Conservation (phyloP, 345 rosid genomes). For the Citrus cavaleriei region DNA sequence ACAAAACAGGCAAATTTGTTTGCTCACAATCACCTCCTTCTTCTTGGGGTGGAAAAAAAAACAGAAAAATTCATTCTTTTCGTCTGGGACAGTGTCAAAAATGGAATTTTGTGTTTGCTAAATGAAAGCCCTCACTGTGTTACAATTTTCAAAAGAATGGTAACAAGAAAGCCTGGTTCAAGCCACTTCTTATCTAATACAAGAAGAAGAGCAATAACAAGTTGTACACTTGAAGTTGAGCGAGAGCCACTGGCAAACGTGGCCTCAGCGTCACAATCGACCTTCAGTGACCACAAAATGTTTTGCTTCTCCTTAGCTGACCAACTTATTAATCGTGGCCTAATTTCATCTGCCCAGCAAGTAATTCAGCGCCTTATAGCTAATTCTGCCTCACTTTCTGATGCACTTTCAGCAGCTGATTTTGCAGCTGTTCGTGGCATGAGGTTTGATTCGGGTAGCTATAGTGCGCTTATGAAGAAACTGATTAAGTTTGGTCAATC, state of each 20-base stretch:
- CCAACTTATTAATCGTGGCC: conserved; percentile 41
- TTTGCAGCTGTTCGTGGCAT: conserved; percentile 36
- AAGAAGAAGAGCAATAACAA: conserved; percentile 31
- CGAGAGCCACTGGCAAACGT: conserved; percentile 18
- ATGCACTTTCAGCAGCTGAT: conserved; percentile 35
- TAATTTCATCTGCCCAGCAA: conserved; percentile 36
- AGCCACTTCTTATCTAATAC: conserved; percentile 23
- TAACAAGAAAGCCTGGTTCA: conserved; percentile 17
- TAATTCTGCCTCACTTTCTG: conserved; percentile 31
- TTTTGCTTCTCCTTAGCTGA: conserved; percentile 41
- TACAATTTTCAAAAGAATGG: conserved; percentile 15
- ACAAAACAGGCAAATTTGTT: neutral
- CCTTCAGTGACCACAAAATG: conserved; percentile 30
- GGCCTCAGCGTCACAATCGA: conserved; percentile 1
- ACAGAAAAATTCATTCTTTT: neutral
- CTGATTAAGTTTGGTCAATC: conserved; percentile 41
- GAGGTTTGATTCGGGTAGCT: conserved; percentile 35
- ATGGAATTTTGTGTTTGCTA: neutral
- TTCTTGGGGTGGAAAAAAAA: neutral
- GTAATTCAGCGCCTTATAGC: conserved; percentile 38
- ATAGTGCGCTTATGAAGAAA: conserved; percentile 34
- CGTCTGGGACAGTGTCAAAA: neutral
- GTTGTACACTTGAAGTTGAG: conserved; percentile 24
- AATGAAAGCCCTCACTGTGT: neutral
- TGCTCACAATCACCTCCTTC: neutral